A percentile compares a stretch with the other conserved stretches of the same genome.
Conservation (phyloP, 768 basidiomycete species). For the Psilocybe azurescens region DNA sequence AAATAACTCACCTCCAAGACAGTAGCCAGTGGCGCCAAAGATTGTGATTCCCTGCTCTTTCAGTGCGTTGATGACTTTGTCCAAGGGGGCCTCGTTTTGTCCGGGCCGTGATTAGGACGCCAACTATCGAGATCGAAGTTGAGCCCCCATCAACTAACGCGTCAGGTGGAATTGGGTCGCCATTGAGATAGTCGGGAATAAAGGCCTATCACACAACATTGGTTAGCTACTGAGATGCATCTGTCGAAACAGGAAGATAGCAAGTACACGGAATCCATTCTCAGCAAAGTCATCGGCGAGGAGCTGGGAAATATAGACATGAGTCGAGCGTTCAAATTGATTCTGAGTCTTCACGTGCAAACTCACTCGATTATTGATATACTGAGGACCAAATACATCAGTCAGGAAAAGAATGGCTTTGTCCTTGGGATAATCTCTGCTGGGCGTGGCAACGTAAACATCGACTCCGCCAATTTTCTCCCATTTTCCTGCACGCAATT, state of each 20-base stretch:
- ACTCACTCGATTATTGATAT: conserved; percentile 43
- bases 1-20: conserved; percentile 55
- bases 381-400: conserved; percentile 56
- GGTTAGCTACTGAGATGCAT: conserved; percentile 5
- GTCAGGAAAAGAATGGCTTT: conserved; percentile 63
- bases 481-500: conserved; percentile 45
- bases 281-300: conserved; percentile 42
- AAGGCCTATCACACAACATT: conserved; percentile 33
- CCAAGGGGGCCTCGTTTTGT: conserved; percentile 49
- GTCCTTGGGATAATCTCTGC: conserved; percentile 48
- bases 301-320: conserved; percentile 11
- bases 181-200: conserved; percentile 39
- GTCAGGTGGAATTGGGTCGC: conserved; percentile 40
- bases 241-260: neutral
- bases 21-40: conserved; percentile 69
- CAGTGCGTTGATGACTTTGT: conserved; percentile 60
- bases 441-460: conserved; percentile 60
- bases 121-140: conserved; percentile 45
- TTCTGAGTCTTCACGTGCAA: neutral
- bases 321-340: neutral
- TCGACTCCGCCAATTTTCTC: conserved; percentile 53
- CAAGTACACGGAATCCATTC: conserved; percentile 46
- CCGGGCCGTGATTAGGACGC: conserved; percentile 45
- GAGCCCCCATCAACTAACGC: conserved; percentile 29
- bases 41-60: conserved; percentile 52